Evolutionary conservation across 2,329 filamentous ascomycete genomes (phyloP).

Genomic region (Microdochium bolleyi): DNA sequence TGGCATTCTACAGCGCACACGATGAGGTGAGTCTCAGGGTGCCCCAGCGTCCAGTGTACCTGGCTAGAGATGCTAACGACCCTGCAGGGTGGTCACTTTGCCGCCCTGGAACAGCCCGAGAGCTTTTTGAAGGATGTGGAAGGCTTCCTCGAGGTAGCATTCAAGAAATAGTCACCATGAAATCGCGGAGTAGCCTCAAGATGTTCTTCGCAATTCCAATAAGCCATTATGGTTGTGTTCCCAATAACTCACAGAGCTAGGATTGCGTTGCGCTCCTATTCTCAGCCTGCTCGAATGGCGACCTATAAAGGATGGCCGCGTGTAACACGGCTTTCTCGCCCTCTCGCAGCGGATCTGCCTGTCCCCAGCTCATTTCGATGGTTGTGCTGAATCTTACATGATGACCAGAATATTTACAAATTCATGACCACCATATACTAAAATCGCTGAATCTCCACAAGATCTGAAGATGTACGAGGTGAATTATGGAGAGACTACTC

Average conservation of each 20-base stretch:
- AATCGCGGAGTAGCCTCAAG: not conserved
- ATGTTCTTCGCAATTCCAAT: not conserved
- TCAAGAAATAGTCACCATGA: not conserved
- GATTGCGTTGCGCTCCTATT: too few relatives aligned
- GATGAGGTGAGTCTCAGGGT: constrained; percentile 10
- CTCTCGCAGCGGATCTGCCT: too few relatives aligned
- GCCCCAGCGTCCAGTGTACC: constrained; percentile 24
- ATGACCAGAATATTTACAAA: too few relatives aligned
- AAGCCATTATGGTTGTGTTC: too few relatives aligned
- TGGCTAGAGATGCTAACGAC: constrained; percentile 2
- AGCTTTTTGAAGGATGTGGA: constrained; percentile 32
- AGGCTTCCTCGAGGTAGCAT: constrained; percentile 15
- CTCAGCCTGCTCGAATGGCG: too few relatives aligned
- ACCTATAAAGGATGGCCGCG: too few relatives aligned
- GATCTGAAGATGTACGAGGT: not conserved
- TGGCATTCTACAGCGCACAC: not conserved
- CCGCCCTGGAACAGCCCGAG: constrained; percentile 33
- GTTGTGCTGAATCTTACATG: too few relatives aligned
- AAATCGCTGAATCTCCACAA: too few relatives aligned
- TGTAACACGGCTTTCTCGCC: too few relatives aligned
- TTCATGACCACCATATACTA: too few relatives aligned
- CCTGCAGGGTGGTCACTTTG: constrained; percentile 43
- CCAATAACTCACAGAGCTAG: too few relatives aligned
- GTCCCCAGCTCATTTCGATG: too few relatives aligned
- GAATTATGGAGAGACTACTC: not conserved